These are phyloP conservation scores for Oxyria digyna DNA, from an alignment of 148 eudicot genomes.

Conservation along the genomic window DNA sequence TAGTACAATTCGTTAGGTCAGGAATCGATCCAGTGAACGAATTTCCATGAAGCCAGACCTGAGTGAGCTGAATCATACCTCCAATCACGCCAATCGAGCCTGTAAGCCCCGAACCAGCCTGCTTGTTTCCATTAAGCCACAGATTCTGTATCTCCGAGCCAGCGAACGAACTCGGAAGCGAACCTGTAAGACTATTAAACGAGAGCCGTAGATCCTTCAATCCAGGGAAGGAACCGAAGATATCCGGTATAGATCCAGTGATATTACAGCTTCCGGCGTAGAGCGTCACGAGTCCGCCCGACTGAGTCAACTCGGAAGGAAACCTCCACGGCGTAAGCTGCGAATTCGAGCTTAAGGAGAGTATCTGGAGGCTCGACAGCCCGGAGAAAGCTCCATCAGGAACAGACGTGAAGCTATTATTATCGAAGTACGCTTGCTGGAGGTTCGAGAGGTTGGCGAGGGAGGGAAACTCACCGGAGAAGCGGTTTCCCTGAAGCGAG, in stretches of 20 bases:
- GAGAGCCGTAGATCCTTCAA: conserved; percentile 32
- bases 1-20: conserved; percentile 27
- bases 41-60: conserved; percentile 50
- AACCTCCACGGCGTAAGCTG: conserved; percentile 34
- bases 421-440: conserved; percentile 23
- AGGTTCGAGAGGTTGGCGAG: conserved; percentile 33
- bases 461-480: conserved; percentile 48
- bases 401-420: conserved; percentile 38
- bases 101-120: conserved; percentile 10
- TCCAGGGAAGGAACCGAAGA: conserved; percentile 28
- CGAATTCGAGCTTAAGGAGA: conserved; percentile 22
- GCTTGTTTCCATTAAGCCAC: conserved; percentile 15
- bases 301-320: conserved; percentile 27
- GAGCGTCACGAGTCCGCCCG: conserved; percentile 19
- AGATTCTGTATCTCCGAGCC: conserved; percentile 4
- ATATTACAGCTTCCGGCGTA: conserved; percentile 28
- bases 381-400: conserved; percentile 30
- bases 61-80: conserved; percentile 13
- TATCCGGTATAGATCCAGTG: conserved; percentile 40
- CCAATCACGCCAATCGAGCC: conserved; percentile 15
- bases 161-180: conserved; percentile 19
- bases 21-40: conserved; percentile 39
- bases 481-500: conserved; percentile 32
- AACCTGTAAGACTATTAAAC: conserved; percentile 39
- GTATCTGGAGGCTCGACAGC: conserved; percentile 19